These are phyloP conservation scores for Knoxia roxburghii DNA, from an alignment of 257 asterid genomes.

Conservation along the genomic window DNA sequence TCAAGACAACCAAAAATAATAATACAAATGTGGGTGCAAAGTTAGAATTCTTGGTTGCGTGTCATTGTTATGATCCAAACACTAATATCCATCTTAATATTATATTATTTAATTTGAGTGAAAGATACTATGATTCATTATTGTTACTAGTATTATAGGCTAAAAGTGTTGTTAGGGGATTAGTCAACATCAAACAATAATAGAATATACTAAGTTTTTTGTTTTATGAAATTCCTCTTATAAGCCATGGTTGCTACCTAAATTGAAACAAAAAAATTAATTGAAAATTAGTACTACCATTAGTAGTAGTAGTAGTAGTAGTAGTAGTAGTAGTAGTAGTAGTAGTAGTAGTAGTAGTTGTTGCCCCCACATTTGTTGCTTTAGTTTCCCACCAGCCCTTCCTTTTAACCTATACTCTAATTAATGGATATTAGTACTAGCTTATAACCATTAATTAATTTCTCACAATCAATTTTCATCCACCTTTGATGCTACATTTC, in stretches of 20 bases:
- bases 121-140: not conserved
- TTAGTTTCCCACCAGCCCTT: conserved; percentile 7
- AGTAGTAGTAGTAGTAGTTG: too few species aligned
- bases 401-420: not conserved
- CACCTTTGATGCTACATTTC: not conserved
- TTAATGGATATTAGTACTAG: too few species aligned
- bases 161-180: conserved; percentile 14
- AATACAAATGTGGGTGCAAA: too few species aligned
- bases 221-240: not conserved
- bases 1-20: too few species aligned
- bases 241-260: conserved; percentile 28
- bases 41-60: not conserved
- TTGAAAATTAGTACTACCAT: too few species aligned
- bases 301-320: too few species aligned
- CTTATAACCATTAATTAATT: too few species aligned
- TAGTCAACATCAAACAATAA: conserved; percentile 29
- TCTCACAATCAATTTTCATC: not conserved
- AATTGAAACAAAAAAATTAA: conserved; percentile 28
- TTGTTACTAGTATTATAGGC: too few species aligned
- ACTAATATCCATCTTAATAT: not conserved
- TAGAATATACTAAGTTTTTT: not conserved
- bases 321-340: too few species aligned
- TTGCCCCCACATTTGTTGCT: conserved; percentile 11
- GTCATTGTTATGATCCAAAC: not conserved
- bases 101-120: not conserved